Evolutionary conservation across 352 stramenopile species (phyloP), one percentile per base, ranked within the genome.

Genomic region (Elongisporangium prolatum): DNA sequence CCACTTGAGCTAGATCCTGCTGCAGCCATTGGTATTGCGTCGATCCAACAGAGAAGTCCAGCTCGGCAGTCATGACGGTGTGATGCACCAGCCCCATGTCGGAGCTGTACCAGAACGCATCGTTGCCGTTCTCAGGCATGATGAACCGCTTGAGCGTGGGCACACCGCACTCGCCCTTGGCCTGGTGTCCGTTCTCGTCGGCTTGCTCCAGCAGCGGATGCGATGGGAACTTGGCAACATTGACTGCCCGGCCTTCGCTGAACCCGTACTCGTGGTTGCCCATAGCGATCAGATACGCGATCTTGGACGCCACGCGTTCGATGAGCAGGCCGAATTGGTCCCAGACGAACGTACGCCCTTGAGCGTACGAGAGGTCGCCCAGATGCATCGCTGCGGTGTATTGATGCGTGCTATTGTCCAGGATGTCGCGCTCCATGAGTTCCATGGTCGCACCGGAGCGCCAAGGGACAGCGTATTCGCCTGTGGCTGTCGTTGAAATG

Each of bases 311-410:
- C 52, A 85, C 78, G 4, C 78, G 75, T 60, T 94, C 63, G 61
- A 97, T 95, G 56, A 97, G 74, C 25, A 85, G 59, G 13, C 86
- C 73, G 44, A 89, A 92, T 44, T 93, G 76, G 28, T 97, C 89
- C 91, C 91, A 97, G 51, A 91, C 68, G 40, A 71, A 89, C 5
- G 87, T 91, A 13, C 66, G 53, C 1, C 78, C 77, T 28, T 67
- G 71, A 4, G 88, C 86, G 61, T 96, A 96, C 24, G 78, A 70
- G 18, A 93, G 49, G 59, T 96, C 88, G 34, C 88, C 88, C 44
- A 97, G 68, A 52, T 96, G 86, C 69, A 96, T 73, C 22, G 95
- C 70, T n/a, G 60, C 81, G 7, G 72, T 70, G 34, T 89, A 78
- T 48, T 84, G 77, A 52, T 75, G 68, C 22, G 84, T 74, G 11